Base-by-base conservation (phyloP, 2,329 filamentous ascomycete species). In the Curvularia hawaiiensis region DNA sequence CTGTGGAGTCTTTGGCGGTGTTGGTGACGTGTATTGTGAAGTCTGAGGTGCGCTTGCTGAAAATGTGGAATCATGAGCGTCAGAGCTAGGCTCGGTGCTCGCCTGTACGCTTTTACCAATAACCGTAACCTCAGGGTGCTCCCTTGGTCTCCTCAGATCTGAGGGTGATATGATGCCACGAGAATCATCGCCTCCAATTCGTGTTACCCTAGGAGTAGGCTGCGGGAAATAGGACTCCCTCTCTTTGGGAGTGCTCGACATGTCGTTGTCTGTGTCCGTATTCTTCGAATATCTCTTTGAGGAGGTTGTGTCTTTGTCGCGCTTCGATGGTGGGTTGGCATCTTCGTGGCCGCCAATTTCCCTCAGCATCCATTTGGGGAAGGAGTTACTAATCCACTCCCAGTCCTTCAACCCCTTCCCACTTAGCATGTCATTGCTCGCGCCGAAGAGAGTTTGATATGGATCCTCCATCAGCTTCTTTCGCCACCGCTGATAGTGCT, bases 361-460 rank as follows among this genome's bases (percentile, higher is more conserved):
- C 52, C 63, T 58, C 26, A 68, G 14, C 68, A 74, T 68, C 72
- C 71, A 75, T 39, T 66, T 70, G 5, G 72, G 72, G 26, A 74
- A 70, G 11, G 55, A 62, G 38, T 66, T 70, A 40, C 66, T 56
- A 12, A 73, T 59, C 72, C 70, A 74, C 7, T 68, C 65, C 66
- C 68, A 69, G n/a, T 70, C 66, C 44, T 61, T 68, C 52, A 70
- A 47, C 4, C 72, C 72, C 54, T 69, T 70, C 26, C 72, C 73
- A 52, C 35, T 66, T 30, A 75, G 54, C 69, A 73, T 72, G 18
- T 69, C 65, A 52, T 76, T 69, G 44, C 74, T 75, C 2, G 75
- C 76, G 2, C 79, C 79, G 53, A 80, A 80, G 31, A 80, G 63
- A 9, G 76, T 72, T 51, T 74, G 70, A 52, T 81, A 80, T 11